phyloP scores from a whole-genome alignment of 176 grass and related monocot species.

The Lolium perenne region DNA sequence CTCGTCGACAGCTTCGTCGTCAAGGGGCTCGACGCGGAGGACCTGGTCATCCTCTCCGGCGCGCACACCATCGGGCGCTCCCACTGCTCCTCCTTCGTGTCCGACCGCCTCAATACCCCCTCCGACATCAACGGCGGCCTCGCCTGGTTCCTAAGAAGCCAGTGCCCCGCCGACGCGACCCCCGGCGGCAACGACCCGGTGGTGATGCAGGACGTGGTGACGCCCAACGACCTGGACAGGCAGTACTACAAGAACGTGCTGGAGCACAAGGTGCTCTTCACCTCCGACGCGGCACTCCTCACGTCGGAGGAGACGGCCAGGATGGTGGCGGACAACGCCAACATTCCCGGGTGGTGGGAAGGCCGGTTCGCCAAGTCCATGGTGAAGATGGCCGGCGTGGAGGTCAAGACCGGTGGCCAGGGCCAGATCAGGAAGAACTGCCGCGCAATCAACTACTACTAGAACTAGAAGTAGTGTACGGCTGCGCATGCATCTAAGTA shows the following conservation, averaged over 20 bases:
- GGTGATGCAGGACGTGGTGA: slow-evolving; percentile 15
- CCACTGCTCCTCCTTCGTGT: slow-evolving; percentile 55
- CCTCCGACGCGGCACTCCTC: slow-evolving; percentile 18
- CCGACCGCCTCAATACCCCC: not conserved
- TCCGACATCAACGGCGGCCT: not conserved
- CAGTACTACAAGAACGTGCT: slow-evolving; percentile 15
- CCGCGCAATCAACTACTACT: slow-evolving; percentile 2
- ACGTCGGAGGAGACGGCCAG: not conserved
- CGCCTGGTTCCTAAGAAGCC: not conserved
- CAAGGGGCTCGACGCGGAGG: slow-evolving; percentile 31
- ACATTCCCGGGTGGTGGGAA: slow-evolving; percentile 3
- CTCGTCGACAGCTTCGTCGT: slow-evolving; percentile 17
- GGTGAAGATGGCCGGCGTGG: slow-evolving; percentile 5
- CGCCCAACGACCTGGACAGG: slow-evolving; percentile 4
- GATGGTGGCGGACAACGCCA: slow-evolving; percentile 1
- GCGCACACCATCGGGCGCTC: slow-evolving; percentile 52
- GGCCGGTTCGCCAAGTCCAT: not conserved
- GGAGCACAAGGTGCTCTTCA: slow-evolving; percentile 2
- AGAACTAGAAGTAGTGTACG: not conserved
- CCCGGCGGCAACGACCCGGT: not conserved
- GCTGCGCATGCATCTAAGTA: no score
- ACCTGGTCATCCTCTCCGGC: slow-evolving; percentile 53
- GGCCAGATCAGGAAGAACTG: slow-evolving; percentile 1
- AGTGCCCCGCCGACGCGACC: slow-evolving; percentile 4
- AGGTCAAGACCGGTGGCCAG: not conserved